Base-by-base conservation (phyloP, 176 grass and related monocot species). In the Bolboschoenus planiculmis region DNA sequence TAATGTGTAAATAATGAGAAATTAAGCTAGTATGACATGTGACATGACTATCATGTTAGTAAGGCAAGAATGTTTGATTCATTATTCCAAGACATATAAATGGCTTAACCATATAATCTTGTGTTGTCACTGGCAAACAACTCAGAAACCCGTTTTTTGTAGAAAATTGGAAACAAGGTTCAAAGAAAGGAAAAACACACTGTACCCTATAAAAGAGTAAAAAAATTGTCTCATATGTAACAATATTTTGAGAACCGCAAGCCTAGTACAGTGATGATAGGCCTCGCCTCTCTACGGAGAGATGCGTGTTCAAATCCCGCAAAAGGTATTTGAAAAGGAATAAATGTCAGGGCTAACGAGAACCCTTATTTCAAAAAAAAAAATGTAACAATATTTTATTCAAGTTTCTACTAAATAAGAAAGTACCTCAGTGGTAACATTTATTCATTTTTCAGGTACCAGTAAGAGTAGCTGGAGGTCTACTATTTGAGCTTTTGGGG, bases 401-500 rank as follows among this genome's bases (percentile, higher is more conserved):
- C 30, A 75, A 75, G 24, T 48, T 47, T 74, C 1, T 30, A 29
- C 42, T 47, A 48, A 48, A 74, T 48, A 23, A 74, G 9, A 26
- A 47, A 13, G 23, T 11, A 29, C 42, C 24, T 50, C 24, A 75
- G 29, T 50, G 24, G 11, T 50, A 50, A 30, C 43, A 30, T 75
- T 48, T 15, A 50, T 48, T 48, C 16, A 50, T 35, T 65, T 21
- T 78, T 83, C 81, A 90, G 88, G 92, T 89, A 10, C 89, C 73
- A 0, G 89, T 94, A 60, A 85, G 87, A 68, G 91, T 91, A 74
- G 82, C 91, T 43, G 91, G 91, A 54, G 89, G 87, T 2, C 40
- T 93, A 43, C 64, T 88, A 14, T 89, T 91, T 56, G 89, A 94
- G 79, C 87, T 94, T 15, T 83, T 89, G 51, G 85, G 92, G 4